Base-by-base conservation (phyloP, 2,329 filamentous ascomycete genomes). In the Hypomyces perniciosus region DNA sequence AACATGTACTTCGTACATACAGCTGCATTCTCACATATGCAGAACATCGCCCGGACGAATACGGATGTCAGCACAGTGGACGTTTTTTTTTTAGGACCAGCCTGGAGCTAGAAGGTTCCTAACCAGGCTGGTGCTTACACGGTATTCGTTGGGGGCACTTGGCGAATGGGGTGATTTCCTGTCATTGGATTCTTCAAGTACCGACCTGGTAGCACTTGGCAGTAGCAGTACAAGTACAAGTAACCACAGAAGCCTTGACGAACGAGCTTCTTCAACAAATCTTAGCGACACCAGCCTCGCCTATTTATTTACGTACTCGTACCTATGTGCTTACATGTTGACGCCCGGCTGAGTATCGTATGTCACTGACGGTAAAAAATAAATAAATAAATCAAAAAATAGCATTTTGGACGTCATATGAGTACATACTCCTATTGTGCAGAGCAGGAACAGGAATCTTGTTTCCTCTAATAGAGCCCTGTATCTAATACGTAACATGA, bases 111-210 rank as follows among this genome's bases (percentile, higher is more conserved):
- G 35, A 12, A 38, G n/a, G 35, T n/a, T 8, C 33, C 33, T n/a
- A 35, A 8, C 33, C 33, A 35, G 8, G 20, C 33, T n/a, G 33
- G 5, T 28, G 37, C 35, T 46, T 27, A 35, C 37, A 44, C 39
- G 13, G 39, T 13, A 42, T 42, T 42, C 6, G 39, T 28, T 42
- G 39, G 39, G 39, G 13, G 48, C 47, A 37, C 13, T 48, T 54
- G 44, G 52, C 54, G 52, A 57, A 57, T 57, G 48, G 56, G 56
- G 31, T 53, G 38, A 13, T 56, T 57, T 57, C 56, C 56, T 48
- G 44, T 30, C 43, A 46, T 46, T 43, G 28, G 7, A 29, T 44
- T 46, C 26, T 10, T 37, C 34, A 46, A 33, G 34, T 34, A 46
- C 44, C 44, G 44, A 35, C 30, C 34, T 33, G 13, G n/a, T 33